A percentile compares a stretch with the other conserved stretches of the same genome.
phyloP scores from a whole-genome alignment of 1,284 basidiomycete genomes.

The Agaricales sp. region DNA sequence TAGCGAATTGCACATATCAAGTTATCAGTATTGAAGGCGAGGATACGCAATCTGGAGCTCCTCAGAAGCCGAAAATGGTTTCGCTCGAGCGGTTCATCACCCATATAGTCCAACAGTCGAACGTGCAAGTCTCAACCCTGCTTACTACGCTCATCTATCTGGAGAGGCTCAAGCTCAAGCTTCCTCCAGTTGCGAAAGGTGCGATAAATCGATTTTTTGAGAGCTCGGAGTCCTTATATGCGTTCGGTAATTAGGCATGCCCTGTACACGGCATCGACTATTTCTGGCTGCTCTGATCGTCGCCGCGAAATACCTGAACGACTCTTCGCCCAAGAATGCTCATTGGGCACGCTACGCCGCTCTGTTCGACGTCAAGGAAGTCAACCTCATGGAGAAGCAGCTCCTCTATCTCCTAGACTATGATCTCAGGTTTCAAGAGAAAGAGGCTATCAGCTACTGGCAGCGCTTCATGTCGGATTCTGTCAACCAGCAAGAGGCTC shows the following conservation, averaged over 20 bases:
- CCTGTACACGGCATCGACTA: conserved; percentile 89
- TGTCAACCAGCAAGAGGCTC: conserved; percentile 28
- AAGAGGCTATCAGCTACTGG: conserved; percentile 56
- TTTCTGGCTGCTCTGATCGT: conserved; percentile 95
- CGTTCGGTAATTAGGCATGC: conserved; percentile 48
- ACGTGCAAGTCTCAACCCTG: conserved; percentile 88
- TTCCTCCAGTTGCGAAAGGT: conserved; percentile 86
- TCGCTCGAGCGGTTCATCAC: conserved; percentile 84
- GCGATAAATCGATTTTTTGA: conserved; percentile 13
- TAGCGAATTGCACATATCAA: conserved; percentile 56
- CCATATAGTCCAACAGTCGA: conserved; percentile 75
- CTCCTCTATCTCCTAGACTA: conserved; percentile 83
- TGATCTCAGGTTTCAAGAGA: conserved; percentile 79
- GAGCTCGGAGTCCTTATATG: conserved; percentile 6
- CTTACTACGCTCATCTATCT: conserved; percentile 91
- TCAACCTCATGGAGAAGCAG: conserved; percentile 97
- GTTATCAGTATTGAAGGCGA: conserved; percentile 53
- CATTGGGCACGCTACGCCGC: conserved; percentile 82
- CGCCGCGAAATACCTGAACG: conserved; percentile 96
- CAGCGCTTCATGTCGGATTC: conserved; percentile 43
- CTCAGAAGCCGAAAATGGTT: conserved; percentile 33
- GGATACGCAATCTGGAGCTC: conserved; percentile 36
- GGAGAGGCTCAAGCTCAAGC: conserved; percentile 72
- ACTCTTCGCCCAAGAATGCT: conserved; percentile 91
- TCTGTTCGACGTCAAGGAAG: conserved; percentile 66